Base-by-base conservation (phyloP, 106 monocot species). In the Chionographis japonica region DNA sequence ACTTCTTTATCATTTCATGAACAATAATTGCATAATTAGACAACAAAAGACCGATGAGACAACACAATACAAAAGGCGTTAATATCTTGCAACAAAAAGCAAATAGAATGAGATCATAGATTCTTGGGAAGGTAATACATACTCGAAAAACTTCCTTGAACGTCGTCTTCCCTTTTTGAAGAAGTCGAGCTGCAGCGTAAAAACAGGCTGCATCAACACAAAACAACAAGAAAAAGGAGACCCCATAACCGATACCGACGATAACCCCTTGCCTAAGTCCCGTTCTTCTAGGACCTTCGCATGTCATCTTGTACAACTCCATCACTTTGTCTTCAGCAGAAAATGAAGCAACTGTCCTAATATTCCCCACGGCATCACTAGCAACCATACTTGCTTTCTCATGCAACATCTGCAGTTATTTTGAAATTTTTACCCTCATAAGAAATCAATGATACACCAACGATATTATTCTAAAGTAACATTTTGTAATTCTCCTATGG, bases 151-250 rank as follows among this genome's bases (percentile, higher is more conserved):
- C 72, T 6, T 72, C 14, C 4, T 12, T 8, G 53, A 67, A 67
- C n/a, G 66, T 66, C 4, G 77, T 71, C 71, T 71, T 78, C n/a
- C 64, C 71, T 38, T 71, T 41, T 40, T 78, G 56, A n/a, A 77
- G 50, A 2, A 71, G 64, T 27, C 58, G 51, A 46, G 78, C 72
- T 42, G 72, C 78, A 18, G 60, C 66, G 49, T 72, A 78, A 61
- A 78, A 78, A 60, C 57, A 56, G 14, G 51, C 39, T 7, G 65
- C 78, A 52, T 78, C 65, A 10, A 57, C 58, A 65, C 66, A 71
- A 42, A 71, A 78, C 0, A 78, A 57, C 38, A 78, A 15, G 60
- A 72, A 72, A 54, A 67, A 60, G 5, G 78, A 78, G 43, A 72
- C 14, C 17, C 78, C 78, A 36, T 72, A 72, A 16, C 78, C 78